Percentiles rank a stretch among this genome's conserved stretches.
Conservation (phyloP, 148 eudicot genomes). For the Mesembryanthemum crystallinum region DNA sequence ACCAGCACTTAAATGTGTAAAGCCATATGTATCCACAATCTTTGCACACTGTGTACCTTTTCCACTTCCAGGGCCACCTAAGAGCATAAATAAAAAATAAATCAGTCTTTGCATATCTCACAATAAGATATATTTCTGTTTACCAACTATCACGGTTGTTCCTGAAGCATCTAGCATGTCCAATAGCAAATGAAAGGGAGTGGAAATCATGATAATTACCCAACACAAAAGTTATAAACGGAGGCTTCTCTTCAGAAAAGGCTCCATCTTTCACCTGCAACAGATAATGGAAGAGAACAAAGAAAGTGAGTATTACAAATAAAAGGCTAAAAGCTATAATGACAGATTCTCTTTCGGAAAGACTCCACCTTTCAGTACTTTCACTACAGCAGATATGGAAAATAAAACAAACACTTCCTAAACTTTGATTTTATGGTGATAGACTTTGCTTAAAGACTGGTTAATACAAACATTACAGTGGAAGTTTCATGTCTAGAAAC, state of each 20-base stretch:
- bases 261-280: conserved; percentile 44
- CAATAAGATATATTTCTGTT: background rate
- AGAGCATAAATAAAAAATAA: conserved; percentile 18
- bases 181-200: background rate
- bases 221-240: conserved; percentile 71
- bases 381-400: conserved; percentile 29
- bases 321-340: conserved; percentile 65
- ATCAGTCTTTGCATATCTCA: background rate
- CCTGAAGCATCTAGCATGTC: conserved; percentile 4
- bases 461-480: background rate
- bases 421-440: background rate
- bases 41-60: conserved; percentile 90
- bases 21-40: conserved; percentile 77
- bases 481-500: background rate
- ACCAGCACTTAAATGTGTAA: conserved; percentile 90
- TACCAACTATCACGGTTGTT: conserved; percentile 1
- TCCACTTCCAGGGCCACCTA: conserved; percentile 99
- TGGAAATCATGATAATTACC: conserved; percentile 41
- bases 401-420: conserved; percentile 4
- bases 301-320: conserved; percentile 39
- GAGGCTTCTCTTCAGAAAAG: conserved; percentile 38
- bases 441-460: background rate
- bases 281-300: conserved; percentile 5
- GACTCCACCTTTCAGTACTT: conserved; percentile 34
- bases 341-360: conserved; percentile 36